Conservation (phyloP, 2,329 filamentous ascomycete genomes). For the Zasmidium cellare region DNA sequence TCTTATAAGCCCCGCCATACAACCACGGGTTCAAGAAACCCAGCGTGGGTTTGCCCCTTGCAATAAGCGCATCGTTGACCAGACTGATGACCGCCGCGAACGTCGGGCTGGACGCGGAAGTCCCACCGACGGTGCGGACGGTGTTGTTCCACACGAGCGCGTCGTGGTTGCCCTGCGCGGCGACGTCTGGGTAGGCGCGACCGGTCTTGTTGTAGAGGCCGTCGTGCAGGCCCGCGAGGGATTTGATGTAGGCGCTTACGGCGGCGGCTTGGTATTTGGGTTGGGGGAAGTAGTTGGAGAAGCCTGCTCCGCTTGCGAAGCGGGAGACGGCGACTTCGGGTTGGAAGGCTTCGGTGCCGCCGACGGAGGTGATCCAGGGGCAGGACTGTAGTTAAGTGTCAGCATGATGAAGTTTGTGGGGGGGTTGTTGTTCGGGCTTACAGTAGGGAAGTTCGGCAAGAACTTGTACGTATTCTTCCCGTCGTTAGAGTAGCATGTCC, state of each 20-base stretch:
- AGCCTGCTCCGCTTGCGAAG: conserved; percentile 51
- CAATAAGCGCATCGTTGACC: conserved; percentile 62
- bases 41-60: conserved; percentile 49
- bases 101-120: conserved; percentile 58
- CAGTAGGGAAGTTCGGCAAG: conserved; percentile 46
- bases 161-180: conserved; percentile 50
- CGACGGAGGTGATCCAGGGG: conserved; percentile 52
- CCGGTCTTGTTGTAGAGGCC: conserved; percentile 48
- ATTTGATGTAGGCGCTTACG: conserved; percentile 43
- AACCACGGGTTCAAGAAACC: conserved; percentile 64
- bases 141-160: conserved; percentile 41
- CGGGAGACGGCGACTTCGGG: conserved; percentile 54
- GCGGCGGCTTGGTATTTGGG: conserved; percentile 47
- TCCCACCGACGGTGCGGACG: conserved; percentile 45
- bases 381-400: too few species aligned
- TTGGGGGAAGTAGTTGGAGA: conserved; percentile 46
- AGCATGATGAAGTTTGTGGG: too few species aligned
- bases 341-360: conserved; percentile 43
- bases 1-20: conserved; percentile 50
- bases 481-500: conserved; percentile 48
- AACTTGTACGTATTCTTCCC: conserved; percentile 46
- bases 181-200: conserved; percentile 49
- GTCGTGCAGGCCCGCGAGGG: conserved; percentile 41
- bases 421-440: too few species aligned
- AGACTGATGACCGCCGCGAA: conserved; percentile 61